Percentiles rank a stretch among this genome's conserved stretches.
Evolutionary conservation across 495 filamentous ascomycete genomes (phyloP).

Genomic region (Hypoxylon subgilvum): DNA sequence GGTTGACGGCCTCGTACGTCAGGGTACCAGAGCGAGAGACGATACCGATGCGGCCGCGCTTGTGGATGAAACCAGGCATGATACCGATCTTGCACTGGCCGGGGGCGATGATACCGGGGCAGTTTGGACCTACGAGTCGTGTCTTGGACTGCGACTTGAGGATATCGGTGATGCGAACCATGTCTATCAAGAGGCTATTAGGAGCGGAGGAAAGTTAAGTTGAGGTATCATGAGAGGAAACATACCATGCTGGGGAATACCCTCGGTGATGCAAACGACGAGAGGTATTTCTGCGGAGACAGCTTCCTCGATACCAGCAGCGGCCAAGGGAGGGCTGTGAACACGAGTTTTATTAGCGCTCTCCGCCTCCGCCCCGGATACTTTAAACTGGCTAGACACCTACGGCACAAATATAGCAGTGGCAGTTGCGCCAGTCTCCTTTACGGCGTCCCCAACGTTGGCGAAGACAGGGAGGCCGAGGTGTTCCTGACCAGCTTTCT

Average conservation of each 20-base stretch:
- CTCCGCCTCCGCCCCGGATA: not conserved
- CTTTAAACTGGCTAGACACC: slow-evolving; percentile 38
- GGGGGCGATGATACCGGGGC: slow-evolving; percentile 94
- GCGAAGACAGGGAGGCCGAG: slow-evolving; percentile 92
- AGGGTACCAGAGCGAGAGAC: slow-evolving; percentile 97
- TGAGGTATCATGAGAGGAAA: not conserved
- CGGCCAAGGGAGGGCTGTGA: slow-evolving; percentile 82
- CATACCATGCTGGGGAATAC: slow-evolving; percentile 94
- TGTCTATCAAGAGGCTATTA: slow-evolving; percentile 63
- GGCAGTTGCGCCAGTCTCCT: slow-evolving; percentile 86
- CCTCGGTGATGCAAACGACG: slow-evolving; percentile 97
- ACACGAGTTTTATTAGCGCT: not conserved
- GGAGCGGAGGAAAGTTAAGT: too few species aligned
- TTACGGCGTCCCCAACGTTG: slow-evolving; percentile 85
- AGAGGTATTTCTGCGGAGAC: slow-evolving; percentile 89
- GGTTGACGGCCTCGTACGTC: slow-evolving; percentile 99
- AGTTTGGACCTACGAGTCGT: slow-evolving; percentile 95
- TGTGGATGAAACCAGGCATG: slow-evolving; percentile 99
- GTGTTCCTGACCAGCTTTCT: slow-evolving; percentile 91
- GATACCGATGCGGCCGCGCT: slow-evolving; percentile 97
- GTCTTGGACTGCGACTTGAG: slow-evolving; percentile 98
- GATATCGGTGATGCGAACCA: slow-evolving; percentile 98
- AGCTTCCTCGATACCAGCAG: slow-evolving; percentile 95
- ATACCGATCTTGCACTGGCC: slow-evolving; percentile 99
- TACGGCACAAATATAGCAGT: slow-evolving; percentile 98